A percentile compares a stretch with the other conserved stretches of the same genome.
Conservation (phyloP, 345 rosid species). For the Populus ilicifolia region DNA sequence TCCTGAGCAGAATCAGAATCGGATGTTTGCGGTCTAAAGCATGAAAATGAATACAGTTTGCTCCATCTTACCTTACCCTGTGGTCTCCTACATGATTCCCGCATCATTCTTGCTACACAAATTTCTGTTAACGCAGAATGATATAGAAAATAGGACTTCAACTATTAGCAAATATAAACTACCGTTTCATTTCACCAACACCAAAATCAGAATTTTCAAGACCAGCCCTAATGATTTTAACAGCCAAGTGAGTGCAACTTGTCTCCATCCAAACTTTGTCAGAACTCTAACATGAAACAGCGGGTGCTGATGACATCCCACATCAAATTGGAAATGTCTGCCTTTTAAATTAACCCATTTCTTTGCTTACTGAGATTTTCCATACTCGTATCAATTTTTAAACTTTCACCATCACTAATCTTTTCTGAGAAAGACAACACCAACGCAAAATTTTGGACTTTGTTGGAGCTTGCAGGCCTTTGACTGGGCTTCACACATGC, state of each 20-base stretch:
- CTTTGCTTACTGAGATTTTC: neutral
- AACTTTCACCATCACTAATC: neutral
- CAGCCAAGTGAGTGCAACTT: neutral
- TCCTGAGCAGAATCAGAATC: constrained; percentile 21
- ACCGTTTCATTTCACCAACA: neutral
- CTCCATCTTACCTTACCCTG: constrained; percentile 40
- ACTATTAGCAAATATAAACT: neutral
- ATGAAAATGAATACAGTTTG: constrained; percentile 46
- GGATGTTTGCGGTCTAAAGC: constrained; percentile 21
- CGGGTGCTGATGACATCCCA: neutral
- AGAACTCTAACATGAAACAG: neutral
- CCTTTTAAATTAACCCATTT: neutral
- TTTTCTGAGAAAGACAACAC: constrained; percentile 9
- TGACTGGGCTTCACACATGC: neutral
- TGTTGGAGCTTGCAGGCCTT: constrained; percentile 31
- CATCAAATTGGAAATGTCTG: neutral
- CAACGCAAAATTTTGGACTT: constrained; percentile 24
- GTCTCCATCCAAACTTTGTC: neutral
- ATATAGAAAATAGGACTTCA: neutral
- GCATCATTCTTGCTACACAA: constrained; percentile 5
- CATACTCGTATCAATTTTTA: neutral
- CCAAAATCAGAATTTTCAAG: neutral
- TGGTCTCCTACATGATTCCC: constrained; percentile 16
- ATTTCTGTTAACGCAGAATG: neutral
- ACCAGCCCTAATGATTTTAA: neutral